Evolutionary conservation across 345 rosid species (phyloP).

Genomic region (Excoecaria agallocha): DNA sequence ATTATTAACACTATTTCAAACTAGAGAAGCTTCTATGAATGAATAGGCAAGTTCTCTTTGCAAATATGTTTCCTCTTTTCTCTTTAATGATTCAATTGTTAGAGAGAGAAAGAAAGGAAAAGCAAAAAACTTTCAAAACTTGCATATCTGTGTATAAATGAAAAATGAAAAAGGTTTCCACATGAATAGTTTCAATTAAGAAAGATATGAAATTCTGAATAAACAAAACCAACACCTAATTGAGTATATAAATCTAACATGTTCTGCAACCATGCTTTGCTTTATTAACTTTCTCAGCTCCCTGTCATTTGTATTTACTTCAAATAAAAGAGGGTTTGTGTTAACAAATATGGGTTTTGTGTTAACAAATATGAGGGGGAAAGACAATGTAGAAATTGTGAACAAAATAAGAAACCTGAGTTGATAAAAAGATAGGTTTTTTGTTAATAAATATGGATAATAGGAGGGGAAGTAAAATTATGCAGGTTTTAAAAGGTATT

Average conservation of each 20-base stretch:
- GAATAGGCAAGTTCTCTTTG: background rate
- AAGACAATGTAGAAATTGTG: no score
- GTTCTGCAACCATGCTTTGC: background rate
- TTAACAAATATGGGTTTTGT: no score
- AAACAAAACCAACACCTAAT: background rate
- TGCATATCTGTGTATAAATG: background rate
- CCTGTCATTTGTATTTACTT: background rate
- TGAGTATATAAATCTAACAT: background rate
- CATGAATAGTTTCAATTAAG: background rate
- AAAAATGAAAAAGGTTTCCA: background rate
- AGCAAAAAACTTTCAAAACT: background rate
- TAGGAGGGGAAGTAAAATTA: no score
- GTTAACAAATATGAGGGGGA: no score
- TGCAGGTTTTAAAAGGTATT: no score
- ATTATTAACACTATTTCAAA: background rate
- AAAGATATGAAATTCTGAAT: background rate
- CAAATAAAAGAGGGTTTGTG: background rate
- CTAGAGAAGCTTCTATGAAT: background rate
- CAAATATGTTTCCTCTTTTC: background rate
- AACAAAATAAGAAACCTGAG: no score
- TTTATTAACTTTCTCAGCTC: background rate
- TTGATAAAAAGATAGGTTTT: no score
- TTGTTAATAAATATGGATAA: no score
- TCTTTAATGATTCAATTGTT: background rate
- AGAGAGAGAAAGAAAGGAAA: no score